Percentiles rank a stretch among this genome's conserved stretches.
These are phyloP conservation scores for Bremia lactucae DNA, from an alignment of 352 stramenopile genomes.

Conservation along the genomic window DNA sequence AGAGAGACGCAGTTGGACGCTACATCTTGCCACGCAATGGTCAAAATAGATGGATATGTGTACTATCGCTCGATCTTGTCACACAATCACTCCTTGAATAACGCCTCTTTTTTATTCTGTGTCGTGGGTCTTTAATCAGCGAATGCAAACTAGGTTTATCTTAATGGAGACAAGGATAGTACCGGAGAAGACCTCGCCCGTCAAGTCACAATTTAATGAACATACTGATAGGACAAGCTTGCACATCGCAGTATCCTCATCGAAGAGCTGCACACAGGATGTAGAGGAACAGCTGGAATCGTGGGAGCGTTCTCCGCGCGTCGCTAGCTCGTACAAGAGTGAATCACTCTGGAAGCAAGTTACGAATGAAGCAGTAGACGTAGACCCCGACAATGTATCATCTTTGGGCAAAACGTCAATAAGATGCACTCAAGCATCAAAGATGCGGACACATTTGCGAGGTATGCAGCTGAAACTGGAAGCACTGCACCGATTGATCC, in stretches of 20 bases:
- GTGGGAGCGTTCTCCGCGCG: conserved; percentile 8
- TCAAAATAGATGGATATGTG: too few species aligned
- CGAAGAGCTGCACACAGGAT: conserved; percentile 7
- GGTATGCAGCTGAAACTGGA: conserved; percentile 12
- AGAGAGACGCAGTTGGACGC: too few species aligned
- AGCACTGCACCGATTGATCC: conserved; percentile 13
- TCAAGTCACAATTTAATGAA: conserved; percentile 9
- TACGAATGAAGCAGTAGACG: not conserved
- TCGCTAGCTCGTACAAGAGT: conserved; percentile 11
- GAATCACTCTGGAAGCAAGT: conserved; percentile 6
- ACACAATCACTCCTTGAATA: conserved; percentile 2
- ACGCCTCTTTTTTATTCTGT: conserved; percentile 9
- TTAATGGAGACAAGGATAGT: conserved; percentile 9
- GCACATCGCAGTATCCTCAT: conserved; percentile 2
- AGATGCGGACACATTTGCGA: conserved; percentile 15
- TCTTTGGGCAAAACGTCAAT: not conserved
- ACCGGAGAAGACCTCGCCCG: conserved; percentile 8
- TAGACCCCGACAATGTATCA: not conserved
- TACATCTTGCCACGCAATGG: not conserved
- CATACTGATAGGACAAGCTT: conserved; percentile 4
- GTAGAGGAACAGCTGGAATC: conserved; percentile 3
- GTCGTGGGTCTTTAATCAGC: conserved; percentile 1
- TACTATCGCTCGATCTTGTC: too few species aligned
- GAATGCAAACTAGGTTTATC: conserved; percentile 7
- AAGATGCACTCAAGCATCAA: not conserved